A percentile compares a stretch with the other conserved stretches of the same genome.
phyloP scores from a whole-genome alignment of 1,284 basidiomycete species.

The Stygiomarasmius scandens region DNA sequence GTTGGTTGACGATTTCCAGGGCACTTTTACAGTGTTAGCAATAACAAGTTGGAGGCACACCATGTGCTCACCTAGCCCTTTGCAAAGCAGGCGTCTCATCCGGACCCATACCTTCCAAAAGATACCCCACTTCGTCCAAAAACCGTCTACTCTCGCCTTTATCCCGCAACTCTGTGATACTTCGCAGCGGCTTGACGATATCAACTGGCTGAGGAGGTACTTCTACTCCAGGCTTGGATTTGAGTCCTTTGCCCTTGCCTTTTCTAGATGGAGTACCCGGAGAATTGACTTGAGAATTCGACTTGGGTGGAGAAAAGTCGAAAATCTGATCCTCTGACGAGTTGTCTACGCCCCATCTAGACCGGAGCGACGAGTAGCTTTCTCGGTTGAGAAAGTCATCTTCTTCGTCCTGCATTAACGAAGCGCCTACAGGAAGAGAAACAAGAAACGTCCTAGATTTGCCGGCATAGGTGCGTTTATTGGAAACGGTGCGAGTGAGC shows the following conservation, averaged over 20 bases:
- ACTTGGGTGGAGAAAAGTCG: slow-evolving; percentile 27
- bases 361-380: slow-evolving; percentile 68
- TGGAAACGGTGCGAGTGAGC: slow-evolving; percentile 16
- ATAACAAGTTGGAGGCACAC: slow-evolving; percentile 24
- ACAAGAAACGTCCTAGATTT: slow-evolving; percentile 76
- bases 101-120: slow-evolving; percentile 73
- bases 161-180: slow-evolving; percentile 75
- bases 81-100: slow-evolving; percentile 56
- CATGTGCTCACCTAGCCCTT: slow-evolving; percentile 55
- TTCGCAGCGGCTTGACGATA: slow-evolving; percentile 76
- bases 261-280: slow-evolving; percentile 26
- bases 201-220: slow-evolving; percentile 39
- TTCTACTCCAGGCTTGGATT: slow-evolving; percentile 23
- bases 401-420: slow-evolving; percentile 37
- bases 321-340: slow-evolving; percentile 62
- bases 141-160: slow-evolving; percentile 81
- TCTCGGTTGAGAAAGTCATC: slow-evolving; percentile 62
- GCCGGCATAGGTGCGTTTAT: slow-evolving; percentile 69
- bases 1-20: slow-evolving; percentile 70
- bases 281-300: slow-evolving; percentile 31
- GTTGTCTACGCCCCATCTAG: slow-evolving; percentile 74
- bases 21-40: slow-evolving; percentile 53
- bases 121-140: slow-evolving; percentile 77
- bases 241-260: slow-evolving; percentile 35
- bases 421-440: slow-evolving; percentile 43